Percentiles rank a stretch among this genome's conserved stretches.
These are phyloP conservation scores for Bacterosira constricta DNA, from an alignment of 108 stramenopile species.

Conservation along the genomic window DNA sequence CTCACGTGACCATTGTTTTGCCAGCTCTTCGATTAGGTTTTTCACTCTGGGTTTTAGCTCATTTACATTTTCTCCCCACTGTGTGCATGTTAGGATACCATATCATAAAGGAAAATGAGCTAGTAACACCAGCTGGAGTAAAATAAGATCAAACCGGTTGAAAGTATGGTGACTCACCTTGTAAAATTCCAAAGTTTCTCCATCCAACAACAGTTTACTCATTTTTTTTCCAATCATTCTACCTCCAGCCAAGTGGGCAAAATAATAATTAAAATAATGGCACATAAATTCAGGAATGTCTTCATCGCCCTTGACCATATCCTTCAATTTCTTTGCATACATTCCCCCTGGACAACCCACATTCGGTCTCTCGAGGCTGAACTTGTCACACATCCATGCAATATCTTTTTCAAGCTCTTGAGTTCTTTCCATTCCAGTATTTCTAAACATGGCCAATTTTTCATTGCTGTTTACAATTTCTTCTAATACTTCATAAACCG, in stretches of 20 bases:
- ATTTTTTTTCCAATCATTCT: constrained; percentile 94
- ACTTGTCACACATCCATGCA: constrained; percentile 78
- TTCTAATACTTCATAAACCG: constrained; percentile 85
- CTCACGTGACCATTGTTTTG: constrained; percentile 70
- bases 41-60: constrained; percentile 77
- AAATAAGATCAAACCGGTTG: too few relatives aligned
- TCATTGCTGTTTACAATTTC: constrained; percentile 64
- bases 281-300: constrained; percentile 90
- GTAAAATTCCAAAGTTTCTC: constrained; percentile 89
- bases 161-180: constrained; percentile 55
- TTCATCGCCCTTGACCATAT: constrained; percentile 47
- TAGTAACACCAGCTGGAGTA: too few relatives aligned
- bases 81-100: background rate
- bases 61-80: constrained; percentile 89
- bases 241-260: constrained; percentile 92
- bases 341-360: constrained; percentile 57
- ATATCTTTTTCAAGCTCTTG: constrained; percentile 81
- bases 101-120: too few relatives aligned
- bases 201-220: constrained; percentile 76
- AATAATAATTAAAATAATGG: constrained; percentile 95
- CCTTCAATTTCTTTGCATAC: constrained; percentile 65
- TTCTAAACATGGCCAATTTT: constrained; percentile 66
- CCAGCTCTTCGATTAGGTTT: constrained; percentile 84
- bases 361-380: constrained; percentile 46
- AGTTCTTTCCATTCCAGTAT: constrained; percentile 87